Evolutionary conservation across 2,329 filamentous ascomycete genomes (phyloP), one percentile per base, ranked within the genome.

Genomic region (Juglanconis sp.): DNA sequence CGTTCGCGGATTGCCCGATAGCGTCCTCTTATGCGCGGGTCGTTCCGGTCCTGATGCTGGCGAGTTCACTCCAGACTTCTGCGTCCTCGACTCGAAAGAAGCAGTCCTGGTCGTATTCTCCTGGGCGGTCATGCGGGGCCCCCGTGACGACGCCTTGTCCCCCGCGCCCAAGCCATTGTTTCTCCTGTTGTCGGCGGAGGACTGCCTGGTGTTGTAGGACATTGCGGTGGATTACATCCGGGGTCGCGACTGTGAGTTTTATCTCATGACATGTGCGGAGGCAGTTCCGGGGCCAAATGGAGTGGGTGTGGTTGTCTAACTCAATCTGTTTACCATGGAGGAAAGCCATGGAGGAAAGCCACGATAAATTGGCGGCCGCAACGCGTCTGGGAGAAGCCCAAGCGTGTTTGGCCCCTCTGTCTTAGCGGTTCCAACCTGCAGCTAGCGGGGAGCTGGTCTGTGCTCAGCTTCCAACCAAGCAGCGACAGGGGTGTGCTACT

Each of bases 1-100:
- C 3, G 80, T 74, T 54, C 85, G 77, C 1, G 82, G 79, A 61
- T 84, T 83, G 10, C 81, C 81, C 13, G 86, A 88, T 2, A 82
- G 76, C 17, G 79, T 78, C 57, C 84, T 79, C 73, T 85, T 87
- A 68, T 87, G 84, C 3, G 79, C 71, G 30, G 55, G 54, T 4
- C 58, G 47, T 3, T 63, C 61, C 42, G 55, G 58, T 10, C 49
- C 61, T 31, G 54, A 53, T 5, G 58, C 59, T 31, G 61, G 61
- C 7, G 61, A 61, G 7, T 57, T 53, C 11, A 17, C 31, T 5
- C 58, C 55, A 56, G 74, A 65, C 58, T 74, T 73, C 47, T 73
- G 72, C 50, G 72, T 65, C 76, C 77, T 61, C 65, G 67, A 61
- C 65, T 72, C 62, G 8, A 58, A 53, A 31, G 46, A 48, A 30